Evolutionary conservation across 1,284 basidiomycete species (phyloP), one percentile per base, ranked within the genome.

Genomic region (Afroboletus lepidellus): DNA sequence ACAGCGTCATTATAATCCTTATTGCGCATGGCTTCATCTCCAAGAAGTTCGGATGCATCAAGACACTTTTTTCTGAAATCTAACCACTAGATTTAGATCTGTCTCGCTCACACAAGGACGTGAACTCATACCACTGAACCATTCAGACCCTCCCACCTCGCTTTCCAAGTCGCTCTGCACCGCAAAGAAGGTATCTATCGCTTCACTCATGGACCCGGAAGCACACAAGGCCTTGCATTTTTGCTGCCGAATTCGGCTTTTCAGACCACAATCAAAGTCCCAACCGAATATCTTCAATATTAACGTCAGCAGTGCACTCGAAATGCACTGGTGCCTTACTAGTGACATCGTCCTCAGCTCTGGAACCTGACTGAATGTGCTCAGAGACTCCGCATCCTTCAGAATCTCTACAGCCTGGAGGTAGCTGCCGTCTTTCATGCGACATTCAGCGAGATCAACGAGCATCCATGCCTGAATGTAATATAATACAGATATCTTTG

Each of bases 221-320:
- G 38, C 41, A 12, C 36, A 25, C 16, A 51, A 33, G 11, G 55
- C 36, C 7, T 24, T 9, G 24, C 48, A 56, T 23, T 32, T 47
- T 23, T 23, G 24, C 18, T 45, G 48, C 25, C 51, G 32, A 21
- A 47, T 46, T 23, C 1, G 36, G 9, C 5, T 9, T 27, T 39
- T 4, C 3, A 56, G 44, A 7, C 25, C 39, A n/a, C 30, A 37
- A 20, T 41, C 47, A 15, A 56, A 27, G 20, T 50, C 13, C 54
- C 54, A 51, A 15, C 53, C 54, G 36, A 56, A 55, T 2, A 56
- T 33, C 54, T 56, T 41, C 27, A 27, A 23, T 21, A 30, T 1
- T 3, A 15, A 13, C 13, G 46, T 56, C 23, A 56, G 24, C 30
- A 23, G 29, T n/a, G 30, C 5, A 8, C 21, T 3, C 3, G 15